phyloP scores from a whole-genome alignment of 164 flowering plant species.

The Protea cynaroides region DNA sequence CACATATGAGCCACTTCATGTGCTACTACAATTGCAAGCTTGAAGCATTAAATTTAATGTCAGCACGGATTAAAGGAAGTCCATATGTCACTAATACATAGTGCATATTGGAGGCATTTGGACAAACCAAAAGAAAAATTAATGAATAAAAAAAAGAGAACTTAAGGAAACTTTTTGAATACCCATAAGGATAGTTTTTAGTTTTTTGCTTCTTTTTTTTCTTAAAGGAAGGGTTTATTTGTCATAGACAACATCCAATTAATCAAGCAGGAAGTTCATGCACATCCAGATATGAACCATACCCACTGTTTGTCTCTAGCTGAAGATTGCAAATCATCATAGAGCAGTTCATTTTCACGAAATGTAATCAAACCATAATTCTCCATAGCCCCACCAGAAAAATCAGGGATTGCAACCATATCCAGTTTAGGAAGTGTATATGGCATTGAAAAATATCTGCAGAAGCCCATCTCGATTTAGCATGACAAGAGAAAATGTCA shows the following conservation, averaged over 20 bases:
- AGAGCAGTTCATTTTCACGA: constrained; percentile 86
- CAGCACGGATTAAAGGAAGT: neutral
- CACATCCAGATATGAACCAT: constrained; percentile 6
- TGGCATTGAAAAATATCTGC: constrained; percentile 81
- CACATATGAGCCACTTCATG: constrained; percentile 99
- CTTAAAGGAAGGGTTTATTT: too few relatives aligned
- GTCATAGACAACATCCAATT: too few relatives aligned
- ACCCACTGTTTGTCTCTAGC: constrained; percentile 94
- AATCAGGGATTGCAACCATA: constrained; percentile 97
- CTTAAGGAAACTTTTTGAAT: too few relatives aligned
- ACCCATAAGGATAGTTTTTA: too few relatives aligned
- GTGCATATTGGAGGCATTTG: too few relatives aligned
- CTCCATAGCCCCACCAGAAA: constrained; percentile 99
- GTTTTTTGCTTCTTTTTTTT: too few relatives aligned
- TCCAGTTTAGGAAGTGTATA: constrained; percentile 92
- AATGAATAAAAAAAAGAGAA: too few relatives aligned
- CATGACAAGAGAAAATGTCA: too few relatives aligned
- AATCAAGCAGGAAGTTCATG: neutral
- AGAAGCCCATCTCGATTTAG: neutral
- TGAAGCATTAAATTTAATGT: constrained; percentile 9
- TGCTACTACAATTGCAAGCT: constrained; percentile 93
- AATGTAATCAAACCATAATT: constrained; percentile 97
- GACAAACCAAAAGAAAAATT: too few relatives aligned
- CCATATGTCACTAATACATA: too few relatives aligned
- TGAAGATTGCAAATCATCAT: constrained; percentile 88